Conservation (phyloP, 306 rosid genomes). For the Vigna hirtella region DNA sequence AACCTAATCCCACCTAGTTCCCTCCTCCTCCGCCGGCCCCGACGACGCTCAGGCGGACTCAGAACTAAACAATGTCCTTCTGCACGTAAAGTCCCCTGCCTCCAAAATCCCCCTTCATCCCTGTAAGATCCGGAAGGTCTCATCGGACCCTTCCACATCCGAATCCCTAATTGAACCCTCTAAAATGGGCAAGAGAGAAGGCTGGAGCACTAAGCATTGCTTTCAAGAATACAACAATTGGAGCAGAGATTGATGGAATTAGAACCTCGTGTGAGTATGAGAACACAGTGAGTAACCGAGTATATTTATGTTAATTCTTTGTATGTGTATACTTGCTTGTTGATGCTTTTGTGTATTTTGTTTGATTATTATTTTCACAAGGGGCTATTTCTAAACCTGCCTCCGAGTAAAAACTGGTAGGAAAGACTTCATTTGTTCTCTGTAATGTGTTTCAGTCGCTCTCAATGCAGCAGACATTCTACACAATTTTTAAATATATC, state of each 20-base stretch:
- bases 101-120: too few species aligned
- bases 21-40: too few species aligned
- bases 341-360: neutral
- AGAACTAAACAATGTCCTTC: too few species aligned
- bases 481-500: conserved; percentile 31
- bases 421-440: conserved; percentile 24
- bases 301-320: conserved; percentile 42
- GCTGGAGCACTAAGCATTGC: conserved; percentile 54
- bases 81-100: too few species aligned
- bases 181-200: too few species aligned
- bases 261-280: conserved; percentile 99
- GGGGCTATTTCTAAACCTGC: conserved; percentile 30
- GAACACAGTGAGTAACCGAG: conserved; percentile 81
- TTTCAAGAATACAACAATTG: conserved; percentile 85
- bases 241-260: conserved; percentile 74
- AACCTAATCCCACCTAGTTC: too few species aligned
- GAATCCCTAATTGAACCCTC: too few species aligned
- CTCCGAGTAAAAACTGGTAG: conserved; percentile 33
- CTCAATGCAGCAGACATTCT: conserved; percentile 10
- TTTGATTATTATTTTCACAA: conserved; percentile 11
- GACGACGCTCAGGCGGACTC: too few species aligned
- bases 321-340: conserved; percentile 15
- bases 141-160: too few species aligned
- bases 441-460: conserved; percentile 4
- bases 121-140: too few species aligned